Conservation (phyloP, 257 asterid species). For the Penstemon newberryi region DNA sequence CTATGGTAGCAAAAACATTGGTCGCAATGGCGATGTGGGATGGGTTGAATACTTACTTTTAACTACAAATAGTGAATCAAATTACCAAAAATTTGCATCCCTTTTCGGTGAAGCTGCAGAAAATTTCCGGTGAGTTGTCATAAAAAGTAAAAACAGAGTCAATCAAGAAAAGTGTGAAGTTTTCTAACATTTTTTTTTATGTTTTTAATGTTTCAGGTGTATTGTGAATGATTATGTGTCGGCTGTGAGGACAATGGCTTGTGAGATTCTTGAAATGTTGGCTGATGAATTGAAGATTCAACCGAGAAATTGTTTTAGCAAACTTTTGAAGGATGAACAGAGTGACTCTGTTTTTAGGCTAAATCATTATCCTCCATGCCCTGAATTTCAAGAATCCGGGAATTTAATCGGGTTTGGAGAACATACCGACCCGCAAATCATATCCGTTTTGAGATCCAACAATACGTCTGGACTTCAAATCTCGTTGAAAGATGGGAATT, state of each 20-base stretch:
- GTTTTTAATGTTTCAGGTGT: slow-evolving; percentile 27
- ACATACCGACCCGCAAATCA: slow-evolving; percentile 89
- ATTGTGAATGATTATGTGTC: slow-evolving; percentile 41
- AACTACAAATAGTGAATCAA: slow-evolving; percentile 42
- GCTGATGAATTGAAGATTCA: slow-evolving; percentile 58
- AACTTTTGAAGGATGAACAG: slow-evolving; percentile 55
- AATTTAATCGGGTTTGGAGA: slow-evolving; percentile 70
- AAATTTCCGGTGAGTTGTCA: slow-evolving; percentile 42
- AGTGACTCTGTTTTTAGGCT: slow-evolving; percentile 66
- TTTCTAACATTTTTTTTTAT: background rate
- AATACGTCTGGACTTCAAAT: slow-evolving; percentile 75
- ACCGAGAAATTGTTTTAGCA: slow-evolving; percentile 42
- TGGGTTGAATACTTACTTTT: slow-evolving; percentile 71
- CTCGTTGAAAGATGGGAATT: slow-evolving; percentile 55
- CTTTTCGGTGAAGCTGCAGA: slow-evolving; percentile 60
- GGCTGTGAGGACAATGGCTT: slow-evolving; percentile 59
- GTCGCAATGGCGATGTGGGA: slow-evolving; percentile 63
- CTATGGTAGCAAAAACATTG: slow-evolving; percentile 67
- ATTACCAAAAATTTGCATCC: slow-evolving; percentile 46
- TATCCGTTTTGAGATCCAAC: slow-evolving; percentile 78
- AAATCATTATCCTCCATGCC: slow-evolving; percentile 71
- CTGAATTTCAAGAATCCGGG: slow-evolving; percentile 37
- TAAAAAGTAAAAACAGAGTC: too few relatives aligned
- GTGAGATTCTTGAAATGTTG: slow-evolving; percentile 53
- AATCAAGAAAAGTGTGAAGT: too few relatives aligned